These are phyloP conservation scores for Tarenaya hassleriana DNA, from an alignment of 345 rosid species.

Conservation along the genomic window DNA sequence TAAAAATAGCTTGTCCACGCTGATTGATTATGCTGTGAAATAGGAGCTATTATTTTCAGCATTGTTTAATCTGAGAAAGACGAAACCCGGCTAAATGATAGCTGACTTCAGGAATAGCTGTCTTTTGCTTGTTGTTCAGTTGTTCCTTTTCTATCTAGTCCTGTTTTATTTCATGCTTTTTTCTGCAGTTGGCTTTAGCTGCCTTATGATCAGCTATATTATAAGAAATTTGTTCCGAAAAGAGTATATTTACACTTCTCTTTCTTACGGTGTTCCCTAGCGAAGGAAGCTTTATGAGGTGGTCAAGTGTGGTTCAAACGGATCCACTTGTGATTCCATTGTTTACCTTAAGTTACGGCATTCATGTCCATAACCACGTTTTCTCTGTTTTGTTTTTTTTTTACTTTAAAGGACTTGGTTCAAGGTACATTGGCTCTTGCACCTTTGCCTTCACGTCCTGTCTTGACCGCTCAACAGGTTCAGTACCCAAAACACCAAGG, in stretches of 20 bases:
- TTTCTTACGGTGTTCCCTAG: no score
- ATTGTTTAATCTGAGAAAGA: background rate
- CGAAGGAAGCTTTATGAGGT: no score
- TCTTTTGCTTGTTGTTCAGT: background rate
- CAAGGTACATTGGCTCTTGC: constrained; percentile 44
- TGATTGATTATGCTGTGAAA: background rate
- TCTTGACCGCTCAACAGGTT: constrained; percentile 41
- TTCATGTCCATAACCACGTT: constrained; percentile 2
- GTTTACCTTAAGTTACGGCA: background rate
- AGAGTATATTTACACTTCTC: no score
- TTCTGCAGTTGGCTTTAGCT: background rate
- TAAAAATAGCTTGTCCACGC: background rate
- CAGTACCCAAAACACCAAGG: constrained; percentile 60
- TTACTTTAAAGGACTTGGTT: constrained; percentile 52
- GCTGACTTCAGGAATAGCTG: background rate
- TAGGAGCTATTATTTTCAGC: background rate
- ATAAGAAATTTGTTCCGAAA: no score
- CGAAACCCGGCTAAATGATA: background rate
- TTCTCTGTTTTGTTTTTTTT: no score
- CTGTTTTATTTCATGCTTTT: background rate
- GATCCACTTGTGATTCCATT: no score
- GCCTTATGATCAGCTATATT: no score
- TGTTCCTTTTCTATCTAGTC: background rate
- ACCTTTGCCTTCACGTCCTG: constrained; percentile 44
- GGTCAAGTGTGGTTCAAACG: no score